phyloP scores from a whole-genome alignment of 441 rosid genomes.

The Syzygium malaccense region DNA sequence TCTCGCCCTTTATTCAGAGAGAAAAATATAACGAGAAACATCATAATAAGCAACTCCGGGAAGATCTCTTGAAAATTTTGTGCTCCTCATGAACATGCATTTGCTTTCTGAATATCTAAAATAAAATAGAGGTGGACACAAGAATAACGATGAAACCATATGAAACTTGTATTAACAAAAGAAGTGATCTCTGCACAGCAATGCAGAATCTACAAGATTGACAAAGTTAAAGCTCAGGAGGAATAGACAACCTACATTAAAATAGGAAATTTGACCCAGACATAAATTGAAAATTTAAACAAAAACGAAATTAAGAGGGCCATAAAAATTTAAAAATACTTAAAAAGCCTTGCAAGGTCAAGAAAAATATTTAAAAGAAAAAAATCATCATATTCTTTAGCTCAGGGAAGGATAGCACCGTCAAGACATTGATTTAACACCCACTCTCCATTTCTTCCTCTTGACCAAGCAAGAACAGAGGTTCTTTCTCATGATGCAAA shows the following conservation, averaged over 20 bases:
- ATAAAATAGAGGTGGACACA: background rate
- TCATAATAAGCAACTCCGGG: background rate
- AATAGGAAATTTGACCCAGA: background rate
- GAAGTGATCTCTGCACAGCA: too few species aligned
- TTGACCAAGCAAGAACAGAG: background rate
- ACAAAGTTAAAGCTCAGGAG: background rate
- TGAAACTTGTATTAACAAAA: background rate
- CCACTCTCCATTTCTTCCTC: background rate
- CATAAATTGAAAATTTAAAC: background rate
- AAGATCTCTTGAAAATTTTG: background rate
- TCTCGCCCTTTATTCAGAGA: background rate
- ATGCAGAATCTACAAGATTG: accelerated
- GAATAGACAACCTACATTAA: slow-evolving; percentile 9
- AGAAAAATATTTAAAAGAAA: slow-evolving; percentile 34
- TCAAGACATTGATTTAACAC: background rate
- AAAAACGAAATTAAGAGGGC: background rate
- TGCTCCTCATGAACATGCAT: background rate
- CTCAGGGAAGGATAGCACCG: slow-evolving; percentile 52
- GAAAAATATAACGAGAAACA: background rate
- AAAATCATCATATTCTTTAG: background rate
- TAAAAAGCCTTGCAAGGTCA: slow-evolving; percentile 76
- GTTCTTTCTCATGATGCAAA: background rate
- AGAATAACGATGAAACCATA: background rate
- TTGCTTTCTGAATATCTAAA: background rate
- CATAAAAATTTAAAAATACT: accelerated